Conservation (phyloP, 1,139 yeast genomes). For the Diutina neorugosa region DNA sequence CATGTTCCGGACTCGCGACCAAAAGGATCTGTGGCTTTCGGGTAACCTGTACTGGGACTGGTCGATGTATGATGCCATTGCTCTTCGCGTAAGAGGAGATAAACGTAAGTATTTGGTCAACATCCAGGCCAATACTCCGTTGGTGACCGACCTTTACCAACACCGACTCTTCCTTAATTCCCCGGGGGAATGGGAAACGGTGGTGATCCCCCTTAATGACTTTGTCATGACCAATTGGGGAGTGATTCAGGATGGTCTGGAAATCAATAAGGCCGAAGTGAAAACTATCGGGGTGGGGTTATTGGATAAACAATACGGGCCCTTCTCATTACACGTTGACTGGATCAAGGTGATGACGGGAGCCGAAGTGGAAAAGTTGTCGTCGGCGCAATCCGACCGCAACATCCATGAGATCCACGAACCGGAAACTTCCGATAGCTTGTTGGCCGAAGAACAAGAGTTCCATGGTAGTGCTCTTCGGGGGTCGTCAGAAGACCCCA, state of each 20-base stretch:
- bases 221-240: conserved; percentile 82
- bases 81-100: conserved; percentile 64
- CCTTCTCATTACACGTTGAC: conserved; percentile 57
- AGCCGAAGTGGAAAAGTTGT: conserved; percentile 29
- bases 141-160: conserved; percentile 71
- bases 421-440: background rate
- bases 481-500: background rate
- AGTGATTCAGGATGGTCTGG: conserved; percentile 54
- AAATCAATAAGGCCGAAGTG: conserved; percentile 50
- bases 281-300: conserved; percentile 73
- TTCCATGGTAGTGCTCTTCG: background rate
- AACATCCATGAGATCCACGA: background rate
- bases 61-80: conserved; percentile 45
- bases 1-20: conserved; percentile 72
- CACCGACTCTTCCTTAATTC: conserved; percentile 63
- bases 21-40: conserved; percentile 35
- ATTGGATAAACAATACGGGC: conserved; percentile 71
- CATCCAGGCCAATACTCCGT: conserved; percentile 69
- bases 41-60: conserved; percentile 50
- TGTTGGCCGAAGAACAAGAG: background rate
- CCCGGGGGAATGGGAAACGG: conserved; percentile 81
- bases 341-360: conserved; percentile 65
- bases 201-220: conserved; percentile 62
- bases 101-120: conserved; percentile 67
- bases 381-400: conserved; percentile 12